Base-by-base conservation (phyloP, 306 rosid genomes). In the Casuarina cunninghamiana region DNA sequence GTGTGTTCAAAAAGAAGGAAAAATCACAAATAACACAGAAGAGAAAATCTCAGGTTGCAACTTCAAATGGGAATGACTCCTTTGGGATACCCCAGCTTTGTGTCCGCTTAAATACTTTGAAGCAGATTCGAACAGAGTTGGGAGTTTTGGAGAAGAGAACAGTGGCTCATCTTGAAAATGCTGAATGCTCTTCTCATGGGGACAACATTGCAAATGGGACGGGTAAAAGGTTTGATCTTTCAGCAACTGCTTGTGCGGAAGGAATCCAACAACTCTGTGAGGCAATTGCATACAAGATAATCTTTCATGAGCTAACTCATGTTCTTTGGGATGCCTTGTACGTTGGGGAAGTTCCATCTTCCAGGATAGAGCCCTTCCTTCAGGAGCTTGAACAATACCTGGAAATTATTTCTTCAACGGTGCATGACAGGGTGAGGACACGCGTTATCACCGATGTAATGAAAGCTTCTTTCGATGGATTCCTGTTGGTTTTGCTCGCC, bases 401-500 rank as follows among this genome's bases (percentile, higher is more conserved):
- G 83, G 99, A 91, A 86, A 86, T 89, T 51, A 81, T 95, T 84
- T 91, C 99, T 19, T 89, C 96, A 37, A 89, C 99, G 8, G 93
- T 93, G 71, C 97, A 91, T 3, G 94, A 93, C 74, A 91, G 90
- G 83, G 97, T 85, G 68, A 85, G 99, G 83, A 95, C 97, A 1
- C 97, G 99, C 1, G 89, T 87, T n/a, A 93, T 95, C 70, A 79
- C 92, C 16, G 93, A 95, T 35, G 51, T 95, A 49, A 91, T 95
- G 99, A 90, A 73, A 74, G 92, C 97, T 65, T 93, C 97, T 62
- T 93, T 95, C 21, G 99, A 95, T 19, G 96, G 97, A 38, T 91
- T 95, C 75, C 81, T 91, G 67, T 53, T 93, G 78, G 89, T 95
- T 85, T 78, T 95, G 83, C 86, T 95, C 26, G 99, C 97, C 1